These are phyloP conservation scores for Pyrus pyrifolia DNA, from an alignment of 306 rosid genomes.

Conservation along the genomic window DNA sequence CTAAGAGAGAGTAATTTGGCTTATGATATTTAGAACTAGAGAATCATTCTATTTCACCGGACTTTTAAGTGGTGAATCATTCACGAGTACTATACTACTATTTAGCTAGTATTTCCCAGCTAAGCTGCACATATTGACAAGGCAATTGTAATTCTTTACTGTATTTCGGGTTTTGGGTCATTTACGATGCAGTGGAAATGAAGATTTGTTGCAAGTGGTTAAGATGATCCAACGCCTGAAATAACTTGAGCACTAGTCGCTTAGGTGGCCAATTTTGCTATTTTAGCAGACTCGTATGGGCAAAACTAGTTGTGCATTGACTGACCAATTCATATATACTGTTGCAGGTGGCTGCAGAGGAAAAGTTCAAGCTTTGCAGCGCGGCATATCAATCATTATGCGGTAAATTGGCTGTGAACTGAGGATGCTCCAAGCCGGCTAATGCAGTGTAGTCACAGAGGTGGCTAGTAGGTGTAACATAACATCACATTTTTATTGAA, in stretches of 20 bases:
- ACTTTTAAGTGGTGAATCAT: neutral
- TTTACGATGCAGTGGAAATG: neutral
- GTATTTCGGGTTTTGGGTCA: neutral
- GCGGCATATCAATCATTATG: conserved; percentile 75
- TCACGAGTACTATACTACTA: neutral
- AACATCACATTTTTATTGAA: neutral
- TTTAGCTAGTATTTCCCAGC: neutral
- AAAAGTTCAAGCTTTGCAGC: conserved; percentile 77
- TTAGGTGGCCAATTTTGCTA: neutral
- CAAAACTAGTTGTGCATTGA: neutral
- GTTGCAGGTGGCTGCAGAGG: conserved; percentile 63
- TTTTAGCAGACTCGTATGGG: neutral
- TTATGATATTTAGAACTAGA: neutral
- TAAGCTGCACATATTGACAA: neutral
- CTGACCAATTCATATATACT: neutral
- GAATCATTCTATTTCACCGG: neutral
- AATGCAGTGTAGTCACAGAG: neutral
- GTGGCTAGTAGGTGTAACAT: conserved; percentile 20
- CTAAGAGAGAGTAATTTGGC: neutral
- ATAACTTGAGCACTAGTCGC: neutral
- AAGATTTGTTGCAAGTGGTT: neutral
- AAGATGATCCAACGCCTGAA: neutral
- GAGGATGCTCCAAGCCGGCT: conserved; percentile 18
- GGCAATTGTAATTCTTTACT: neutral
- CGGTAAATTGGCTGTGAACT: conserved; percentile 43